Evolutionary conservation across 768 basidiomycete genomes (phyloP), one percentile per base, ranked within the genome.

Genomic region (Pulveroboletus ravenelii): DNA sequence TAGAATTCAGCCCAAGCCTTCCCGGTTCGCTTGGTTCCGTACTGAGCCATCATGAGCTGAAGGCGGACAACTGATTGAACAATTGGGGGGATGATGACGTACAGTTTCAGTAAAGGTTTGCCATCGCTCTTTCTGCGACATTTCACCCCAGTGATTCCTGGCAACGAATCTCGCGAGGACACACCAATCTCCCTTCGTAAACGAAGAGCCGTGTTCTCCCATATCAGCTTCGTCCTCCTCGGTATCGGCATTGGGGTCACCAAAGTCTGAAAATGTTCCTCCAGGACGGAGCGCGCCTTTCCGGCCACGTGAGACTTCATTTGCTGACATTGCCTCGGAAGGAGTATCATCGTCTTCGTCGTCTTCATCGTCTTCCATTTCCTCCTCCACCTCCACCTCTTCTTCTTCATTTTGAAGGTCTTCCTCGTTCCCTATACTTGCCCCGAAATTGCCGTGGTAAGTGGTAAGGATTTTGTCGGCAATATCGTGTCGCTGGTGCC

Each of bases 1-100:
- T 79, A 83, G 55, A 76, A 80, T 60, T 84, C 81, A 17, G 69
- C 73, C 84, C 84, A 87, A 7, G 82, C 73, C 57, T 78, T 82
- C 3, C 64, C 62, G 32, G 79, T 71, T 53, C 85, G 72, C 30
- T 54, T 57, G 14, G 61, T 65, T 59, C 77, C 78, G 60, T 77
- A 73, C 84, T 86, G 40, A 7, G 45, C 27, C 34, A n/a, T 43
- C 45, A 45, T 56, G 37, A 56, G 45, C 41, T 12, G 27, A 40
- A 32, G 18, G 10, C 18, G 20, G n/a, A 46, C 36, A 40, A 43
- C 3, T 15, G 10, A 7, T 27, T 27, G 30, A 40, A 39, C 6
- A 49, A 14, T 9, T 23, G 42, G 17, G 10, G 3, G 45, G 13
- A 42, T 25, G 29, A 37, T 41, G 39, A 64, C 70, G 55, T 59